Percentiles rank a stretch among this genome's conserved stretches.
Evolutionary conservation across 23 red algal genomes (phyloP).

Genomic region (Gracilariopsis chorda): DNA sequence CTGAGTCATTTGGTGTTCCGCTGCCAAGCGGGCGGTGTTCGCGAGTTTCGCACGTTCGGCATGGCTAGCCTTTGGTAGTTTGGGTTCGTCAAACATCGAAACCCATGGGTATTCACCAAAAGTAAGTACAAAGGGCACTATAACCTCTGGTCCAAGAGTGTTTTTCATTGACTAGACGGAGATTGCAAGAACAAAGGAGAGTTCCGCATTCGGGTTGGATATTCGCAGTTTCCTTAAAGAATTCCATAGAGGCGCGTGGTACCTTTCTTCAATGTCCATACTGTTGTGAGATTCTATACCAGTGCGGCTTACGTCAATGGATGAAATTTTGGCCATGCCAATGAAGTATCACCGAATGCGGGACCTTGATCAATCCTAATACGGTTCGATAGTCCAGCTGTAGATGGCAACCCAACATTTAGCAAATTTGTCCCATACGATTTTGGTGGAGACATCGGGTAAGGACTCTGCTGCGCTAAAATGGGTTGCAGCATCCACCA

Average conservation of each 20-base stretch:
- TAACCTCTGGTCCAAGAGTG: neutral
- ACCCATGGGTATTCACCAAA: neutral
- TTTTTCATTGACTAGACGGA: neutral
- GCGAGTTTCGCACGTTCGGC: neutral
- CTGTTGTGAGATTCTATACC: no score
- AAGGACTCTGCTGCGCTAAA: neutral
- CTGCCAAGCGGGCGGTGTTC: neutral
- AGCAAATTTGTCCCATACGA: neutral
- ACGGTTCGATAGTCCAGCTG: neutral
- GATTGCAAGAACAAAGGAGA: neutral
- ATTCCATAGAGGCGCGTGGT: no score
- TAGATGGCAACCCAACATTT: neutral
- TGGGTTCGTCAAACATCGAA: neutral
- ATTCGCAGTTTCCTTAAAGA: neutral
- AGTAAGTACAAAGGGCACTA: neutral
- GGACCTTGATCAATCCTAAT: neutral
- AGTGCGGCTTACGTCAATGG: no score
- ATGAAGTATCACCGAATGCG: neutral
- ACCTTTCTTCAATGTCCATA: neutral
- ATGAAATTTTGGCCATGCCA: no score
- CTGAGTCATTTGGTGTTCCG: neutral
- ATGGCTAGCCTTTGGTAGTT: neutral
- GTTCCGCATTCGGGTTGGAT: no score
- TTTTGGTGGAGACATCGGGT: neutral
- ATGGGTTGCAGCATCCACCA: neutral